These are phyloP conservation scores for Hirschfeldia incana DNA, from an alignment of 345 rosid genomes.

Conservation along the genomic window DNA sequence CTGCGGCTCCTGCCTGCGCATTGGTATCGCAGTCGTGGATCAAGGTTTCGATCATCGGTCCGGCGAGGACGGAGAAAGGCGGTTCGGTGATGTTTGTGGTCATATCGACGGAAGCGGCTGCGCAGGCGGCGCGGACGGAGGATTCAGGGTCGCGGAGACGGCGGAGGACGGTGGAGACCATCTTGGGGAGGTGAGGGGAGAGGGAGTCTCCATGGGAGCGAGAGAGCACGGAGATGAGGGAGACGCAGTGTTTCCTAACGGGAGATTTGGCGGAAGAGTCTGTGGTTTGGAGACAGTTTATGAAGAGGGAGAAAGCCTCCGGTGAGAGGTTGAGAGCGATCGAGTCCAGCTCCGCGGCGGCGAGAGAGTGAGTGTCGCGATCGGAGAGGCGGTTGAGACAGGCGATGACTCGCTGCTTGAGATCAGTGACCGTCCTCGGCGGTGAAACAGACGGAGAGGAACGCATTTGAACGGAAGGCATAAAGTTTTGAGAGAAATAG, in stretches of 20 bases:
- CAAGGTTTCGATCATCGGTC: constrained; percentile 66
- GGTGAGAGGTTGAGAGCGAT: constrained; percentile 62
- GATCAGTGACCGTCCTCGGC: constrained; percentile 44
- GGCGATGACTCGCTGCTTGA: constrained; percentile 72
- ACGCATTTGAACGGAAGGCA: constrained; percentile 48
- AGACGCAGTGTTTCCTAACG: constrained; percentile 81
- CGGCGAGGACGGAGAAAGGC: constrained; percentile 57
- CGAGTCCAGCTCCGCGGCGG: constrained; percentile 79
- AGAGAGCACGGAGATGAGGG: constrained; percentile 67
- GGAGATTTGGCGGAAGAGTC: constrained; percentile 73
- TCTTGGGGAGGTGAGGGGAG: constrained; percentile 73
- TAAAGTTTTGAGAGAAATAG: background rate
- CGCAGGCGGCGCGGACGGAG: constrained; percentile 83
- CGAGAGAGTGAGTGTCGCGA: constrained; percentile 85
- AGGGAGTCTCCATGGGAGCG: constrained; percentile 73
- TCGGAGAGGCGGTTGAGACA: constrained; percentile 92
- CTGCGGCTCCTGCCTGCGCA: constrained; percentile 78
- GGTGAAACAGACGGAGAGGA: constrained; percentile 37
- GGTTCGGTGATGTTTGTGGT: constrained; percentile 54
- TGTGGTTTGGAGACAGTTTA: constrained; percentile 71
- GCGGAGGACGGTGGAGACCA: constrained; percentile 73
- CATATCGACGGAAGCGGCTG: constrained; percentile 67
- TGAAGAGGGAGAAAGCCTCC: constrained; percentile 66
- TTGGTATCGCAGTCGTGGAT: constrained; percentile 66
- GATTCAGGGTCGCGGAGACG: constrained; percentile 87